Percentiles rank a stretch among this genome's conserved stretches.
phyloP scores from a whole-genome alignment of 768 basidiomycete genomes.

The Termitomyces sp. region DNA sequence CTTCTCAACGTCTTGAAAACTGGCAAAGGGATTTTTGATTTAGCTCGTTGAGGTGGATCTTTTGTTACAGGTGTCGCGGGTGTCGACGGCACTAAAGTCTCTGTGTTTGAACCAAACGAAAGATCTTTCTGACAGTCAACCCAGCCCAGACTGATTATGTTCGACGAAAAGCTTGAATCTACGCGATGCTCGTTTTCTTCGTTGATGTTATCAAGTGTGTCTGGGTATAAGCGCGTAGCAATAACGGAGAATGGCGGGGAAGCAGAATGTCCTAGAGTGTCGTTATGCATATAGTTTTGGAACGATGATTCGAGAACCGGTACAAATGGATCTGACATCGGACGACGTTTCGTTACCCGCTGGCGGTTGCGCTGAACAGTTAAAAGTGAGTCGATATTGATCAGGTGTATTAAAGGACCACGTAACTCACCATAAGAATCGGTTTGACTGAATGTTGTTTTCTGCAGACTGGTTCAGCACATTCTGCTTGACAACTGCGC shows the following conservation, averaged over 20 bases:
- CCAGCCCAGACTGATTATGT: constrained; percentile 6
- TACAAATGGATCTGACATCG: not conserved
- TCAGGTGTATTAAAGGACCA: not conserved
- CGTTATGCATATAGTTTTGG: not conserved
- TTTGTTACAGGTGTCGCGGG: not conserved
- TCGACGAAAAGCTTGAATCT: constrained; percentile 4
- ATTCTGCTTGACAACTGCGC: not conserved
- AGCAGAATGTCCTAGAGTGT: not conserved
- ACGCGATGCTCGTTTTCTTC: constrained; percentile 7
- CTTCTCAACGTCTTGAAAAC: constrained; percentile 19
- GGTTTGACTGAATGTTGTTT: not conserved
- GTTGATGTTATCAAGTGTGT: constrained; percentile 4
- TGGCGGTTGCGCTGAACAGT: not conserved
- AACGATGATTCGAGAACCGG: not conserved
- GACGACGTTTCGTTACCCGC: not conserved
- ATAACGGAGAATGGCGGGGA: not conserved
- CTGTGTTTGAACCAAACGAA: constrained; percentile 3
- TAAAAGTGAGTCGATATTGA: not conserved
- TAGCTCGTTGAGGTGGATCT: not conserved
- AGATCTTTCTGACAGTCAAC: constrained; percentile 5
- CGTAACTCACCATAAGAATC: not conserved
- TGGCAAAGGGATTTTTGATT: constrained; percentile 22
- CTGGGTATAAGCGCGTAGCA: not conserved
- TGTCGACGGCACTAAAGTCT: constrained; percentile 1
- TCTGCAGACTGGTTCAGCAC: not conserved